A percentile compares a stretch with the other conserved stretches of the same genome.
Conservation (phyloP, 805 yeast genomes). For the Pichia paraexigua region DNA sequence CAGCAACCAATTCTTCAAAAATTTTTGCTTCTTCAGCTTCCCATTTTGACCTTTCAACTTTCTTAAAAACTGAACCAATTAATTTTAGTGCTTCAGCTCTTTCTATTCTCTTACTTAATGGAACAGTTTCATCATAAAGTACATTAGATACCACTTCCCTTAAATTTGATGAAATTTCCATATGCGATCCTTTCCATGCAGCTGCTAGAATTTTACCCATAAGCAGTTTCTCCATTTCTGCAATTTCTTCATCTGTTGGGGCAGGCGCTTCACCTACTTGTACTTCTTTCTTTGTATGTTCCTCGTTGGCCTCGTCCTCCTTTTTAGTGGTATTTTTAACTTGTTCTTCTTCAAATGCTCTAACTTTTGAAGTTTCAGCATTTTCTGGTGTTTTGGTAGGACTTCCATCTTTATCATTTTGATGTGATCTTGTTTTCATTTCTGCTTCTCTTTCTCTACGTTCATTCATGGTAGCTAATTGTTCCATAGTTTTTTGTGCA, state of each 20-base stretch:
- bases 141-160: constrained; percentile 78
- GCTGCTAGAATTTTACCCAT: constrained; percentile 89
- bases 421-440: not conserved
- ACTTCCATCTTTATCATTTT: not conserved
- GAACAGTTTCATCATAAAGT: constrained; percentile 57
- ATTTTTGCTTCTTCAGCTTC: constrained; percentile 89
- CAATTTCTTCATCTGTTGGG: constrained; percentile 49
- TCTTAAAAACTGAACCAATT: constrained; percentile 62
- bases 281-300: constrained; percentile 19
- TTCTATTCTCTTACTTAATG: constrained; percentile 51
- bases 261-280: constrained; percentile 22
- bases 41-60: constrained; percentile 66
- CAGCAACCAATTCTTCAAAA: constrained; percentile 89
- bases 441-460: constrained; percentile 23
- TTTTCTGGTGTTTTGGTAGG: not conserved
- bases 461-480: constrained; percentile 67
- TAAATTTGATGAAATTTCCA: constrained; percentile 73
- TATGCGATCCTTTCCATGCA: constrained; percentile 90
- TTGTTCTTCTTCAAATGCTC: not conserved
- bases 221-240: constrained; percentile 71
- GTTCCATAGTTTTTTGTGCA: constrained; percentile 72
- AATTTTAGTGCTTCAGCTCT: constrained; percentile 74
- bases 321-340: not conserved
- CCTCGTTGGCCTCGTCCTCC: not conserved
- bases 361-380: not conserved